Percentiles rank a stretch among this genome's conserved stretches.
Evolutionary conservation across 192 early-diverging fungal genomes (phyloP).

Genomic region (Coemansia sp.): DNA sequence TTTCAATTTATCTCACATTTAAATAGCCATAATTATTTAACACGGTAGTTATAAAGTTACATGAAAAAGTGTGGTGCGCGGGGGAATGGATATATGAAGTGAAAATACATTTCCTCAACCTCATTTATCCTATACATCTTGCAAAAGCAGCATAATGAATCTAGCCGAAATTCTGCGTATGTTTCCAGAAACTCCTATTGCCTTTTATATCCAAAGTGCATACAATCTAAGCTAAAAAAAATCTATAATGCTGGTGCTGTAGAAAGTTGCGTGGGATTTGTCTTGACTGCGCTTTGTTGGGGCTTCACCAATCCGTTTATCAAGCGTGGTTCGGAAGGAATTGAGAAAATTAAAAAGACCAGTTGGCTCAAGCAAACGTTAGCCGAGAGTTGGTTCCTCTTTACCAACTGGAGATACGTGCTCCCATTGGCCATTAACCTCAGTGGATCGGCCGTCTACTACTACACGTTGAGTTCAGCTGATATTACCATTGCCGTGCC

Average conservation of each 20-base stretch:
- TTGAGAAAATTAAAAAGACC: conserved; percentile 70
- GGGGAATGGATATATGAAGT: no score
- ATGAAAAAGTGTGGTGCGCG: no score
- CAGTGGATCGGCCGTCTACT: conserved; percentile 90
- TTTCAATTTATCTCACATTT: no score
- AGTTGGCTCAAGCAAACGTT: conserved; percentile 62
- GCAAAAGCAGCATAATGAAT: background rate
- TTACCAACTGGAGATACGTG: conserved; percentile 90
- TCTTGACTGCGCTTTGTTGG: conserved; percentile 86
- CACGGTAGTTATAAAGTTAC: no score
- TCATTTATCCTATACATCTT: background rate
- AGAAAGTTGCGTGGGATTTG: conserved; percentile 54
- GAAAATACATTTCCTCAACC: no score
- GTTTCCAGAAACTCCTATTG: background rate
- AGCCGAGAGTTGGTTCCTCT: conserved; percentile 73
- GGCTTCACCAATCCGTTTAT: conserved; percentile 97
- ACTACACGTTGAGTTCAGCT: conserved; percentile 80
- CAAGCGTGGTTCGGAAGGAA: conserved; percentile 79
- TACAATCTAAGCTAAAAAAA: background rate
- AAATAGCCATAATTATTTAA: no score
- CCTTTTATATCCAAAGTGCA: background rate
- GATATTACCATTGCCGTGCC: conserved; percentile 92
- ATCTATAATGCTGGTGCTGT: background rate
- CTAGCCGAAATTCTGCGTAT: conserved; percentile 7
- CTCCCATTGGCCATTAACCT: conserved; percentile 87